Percentiles rank a stretch among this genome's conserved stretches.
Conservation (phyloP, 2,329 filamentous ascomycete genomes). For the Cladophialophora exuberans region DNA sequence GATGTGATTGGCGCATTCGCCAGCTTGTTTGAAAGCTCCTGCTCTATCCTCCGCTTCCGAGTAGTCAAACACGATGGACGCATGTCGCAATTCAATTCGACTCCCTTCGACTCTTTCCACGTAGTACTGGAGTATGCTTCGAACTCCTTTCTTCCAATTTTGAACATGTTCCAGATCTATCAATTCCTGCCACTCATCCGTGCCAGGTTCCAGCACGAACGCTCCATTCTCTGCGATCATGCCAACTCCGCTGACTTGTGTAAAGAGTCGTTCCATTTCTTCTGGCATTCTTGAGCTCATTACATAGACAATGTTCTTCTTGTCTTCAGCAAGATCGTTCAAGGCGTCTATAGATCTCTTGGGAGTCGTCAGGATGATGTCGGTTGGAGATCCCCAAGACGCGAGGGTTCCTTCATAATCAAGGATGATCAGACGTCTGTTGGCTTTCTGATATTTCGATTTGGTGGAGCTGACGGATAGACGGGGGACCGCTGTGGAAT, state of each 20-base stretch:
- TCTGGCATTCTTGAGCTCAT: constrained; percentile 90
- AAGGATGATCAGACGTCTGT: constrained; percentile 79
- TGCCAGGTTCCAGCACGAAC: constrained; percentile 72
- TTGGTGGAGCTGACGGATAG: constrained; percentile 70
- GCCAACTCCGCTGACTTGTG: constrained; percentile 78
- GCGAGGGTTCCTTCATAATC: constrained; percentile 94
- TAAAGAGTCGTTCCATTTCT: constrained; percentile 85
- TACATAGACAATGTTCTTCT: constrained; percentile 84
- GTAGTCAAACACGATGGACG: constrained; percentile 89
- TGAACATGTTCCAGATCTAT: constrained; percentile 70
- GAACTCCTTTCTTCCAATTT: constrained; percentile 82
- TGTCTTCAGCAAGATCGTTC: constrained; percentile 78
- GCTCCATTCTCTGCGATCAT: constrained; percentile 95
- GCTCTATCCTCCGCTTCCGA: constrained; percentile 77
- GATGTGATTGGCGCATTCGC: constrained; percentile 90
- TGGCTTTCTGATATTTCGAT: constrained; percentile 66
- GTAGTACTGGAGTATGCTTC: constrained; percentile 84
- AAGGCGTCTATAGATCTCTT: constrained; percentile 82
- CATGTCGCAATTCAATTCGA: constrained; percentile 87
- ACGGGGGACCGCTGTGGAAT: constrained; percentile 84
- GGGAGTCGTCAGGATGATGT: constrained; percentile 83
- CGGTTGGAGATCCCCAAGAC: constrained; percentile 80
- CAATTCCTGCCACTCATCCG: constrained; percentile 75
- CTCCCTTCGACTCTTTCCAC: constrained; percentile 85
- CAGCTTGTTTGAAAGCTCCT: constrained; percentile 75